Conservation (phyloP, 1,139 yeast genomes). For the Yamadazyma aaseri region DNA sequence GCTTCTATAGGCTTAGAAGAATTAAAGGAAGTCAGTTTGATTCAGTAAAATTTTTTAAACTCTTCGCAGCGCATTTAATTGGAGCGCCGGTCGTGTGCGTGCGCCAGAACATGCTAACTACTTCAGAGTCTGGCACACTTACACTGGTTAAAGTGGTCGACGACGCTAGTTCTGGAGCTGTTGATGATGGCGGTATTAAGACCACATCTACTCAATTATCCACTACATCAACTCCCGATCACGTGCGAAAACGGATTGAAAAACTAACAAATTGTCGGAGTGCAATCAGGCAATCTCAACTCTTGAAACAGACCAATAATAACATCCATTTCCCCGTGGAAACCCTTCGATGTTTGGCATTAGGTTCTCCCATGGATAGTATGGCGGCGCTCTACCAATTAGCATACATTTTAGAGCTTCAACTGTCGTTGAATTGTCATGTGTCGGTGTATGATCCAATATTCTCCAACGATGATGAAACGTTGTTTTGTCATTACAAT, state of each 20-base stretch:
- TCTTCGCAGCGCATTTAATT: slow-evolving; percentile 1
- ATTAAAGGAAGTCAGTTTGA: slow-evolving; percentile 5
- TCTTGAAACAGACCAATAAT: background rate
- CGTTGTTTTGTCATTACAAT: slow-evolving; percentile 22
- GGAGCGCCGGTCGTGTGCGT: background rate
- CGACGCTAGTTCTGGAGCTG: too few relatives aligned
- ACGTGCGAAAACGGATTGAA: background rate
- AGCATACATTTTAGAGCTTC: slow-evolving; percentile 49
- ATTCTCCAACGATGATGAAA: slow-evolving; percentile 45
- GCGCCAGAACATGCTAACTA: background rate
- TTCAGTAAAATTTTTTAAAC: slow-evolving; percentile 5
- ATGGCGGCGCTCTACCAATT: slow-evolving; percentile 63
- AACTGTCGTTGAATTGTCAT: slow-evolving; percentile 18
- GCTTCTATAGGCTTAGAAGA: background rate
- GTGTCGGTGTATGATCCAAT: slow-evolving; percentile 66
- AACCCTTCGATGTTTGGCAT: slow-evolving; percentile 62
- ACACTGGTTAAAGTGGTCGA: too few relatives aligned
- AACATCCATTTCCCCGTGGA: background rate
- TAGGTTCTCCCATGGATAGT: slow-evolving; percentile 64
- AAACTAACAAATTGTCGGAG: background rate
- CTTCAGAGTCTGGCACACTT: too few relatives aligned
- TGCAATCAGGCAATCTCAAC: background rate
- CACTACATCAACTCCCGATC: background rate
- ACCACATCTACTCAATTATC: too few relatives aligned
- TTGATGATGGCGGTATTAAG: too few relatives aligned